These are phyloP conservation scores for Macrotyloma uniflorum DNA, from an alignment of 306 rosid species.

Conservation along the genomic window DNA sequence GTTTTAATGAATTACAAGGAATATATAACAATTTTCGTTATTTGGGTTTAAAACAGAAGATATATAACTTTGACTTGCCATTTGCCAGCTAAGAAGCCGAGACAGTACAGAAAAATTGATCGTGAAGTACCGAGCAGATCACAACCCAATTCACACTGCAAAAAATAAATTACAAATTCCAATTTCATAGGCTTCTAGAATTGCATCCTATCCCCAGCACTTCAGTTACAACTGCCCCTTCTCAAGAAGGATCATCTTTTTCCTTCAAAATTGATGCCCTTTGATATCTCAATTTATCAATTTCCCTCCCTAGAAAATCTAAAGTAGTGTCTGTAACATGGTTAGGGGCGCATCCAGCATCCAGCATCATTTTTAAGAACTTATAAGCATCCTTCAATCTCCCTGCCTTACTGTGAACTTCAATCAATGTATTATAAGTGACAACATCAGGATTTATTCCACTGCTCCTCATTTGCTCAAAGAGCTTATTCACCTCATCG, in stretches of 20 bases:
- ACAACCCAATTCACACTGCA: background rate
- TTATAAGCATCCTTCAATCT: slow-evolving; percentile 79
- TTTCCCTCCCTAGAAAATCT: slow-evolving; percentile 88
- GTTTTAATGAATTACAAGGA: background rate
- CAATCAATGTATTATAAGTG: slow-evolving; percentile 84
- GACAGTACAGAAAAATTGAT: background rate
- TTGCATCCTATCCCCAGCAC: background rate
- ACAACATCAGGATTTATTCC: slow-evolving; percentile 92
- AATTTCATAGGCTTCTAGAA: background rate
- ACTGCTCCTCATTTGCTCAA: slow-evolving; percentile 76
- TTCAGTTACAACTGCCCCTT: background rate
- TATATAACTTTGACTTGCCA: background rate
- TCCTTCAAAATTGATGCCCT: slow-evolving; percentile 68
- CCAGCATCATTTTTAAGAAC: slow-evolving; percentile 85
- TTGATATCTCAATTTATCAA: slow-evolving; percentile 72
- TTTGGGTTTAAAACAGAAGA: background rate
- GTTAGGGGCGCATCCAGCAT: slow-evolving; percentile 85
- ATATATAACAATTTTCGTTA: background rate
- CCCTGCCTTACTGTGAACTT: slow-evolving; percentile 92
- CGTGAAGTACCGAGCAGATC: background rate
- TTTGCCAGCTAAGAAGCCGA: background rate
- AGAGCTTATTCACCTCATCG: slow-evolving; percentile 71
- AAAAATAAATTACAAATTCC: slow-evolving; percentile 16
- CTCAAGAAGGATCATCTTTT: slow-evolving; percentile 55
- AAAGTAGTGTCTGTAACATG: slow-evolving; percentile 89